Base-by-base conservation (phyloP, 805 yeast species). In the Scheffersomyces lignosus region DNA sequence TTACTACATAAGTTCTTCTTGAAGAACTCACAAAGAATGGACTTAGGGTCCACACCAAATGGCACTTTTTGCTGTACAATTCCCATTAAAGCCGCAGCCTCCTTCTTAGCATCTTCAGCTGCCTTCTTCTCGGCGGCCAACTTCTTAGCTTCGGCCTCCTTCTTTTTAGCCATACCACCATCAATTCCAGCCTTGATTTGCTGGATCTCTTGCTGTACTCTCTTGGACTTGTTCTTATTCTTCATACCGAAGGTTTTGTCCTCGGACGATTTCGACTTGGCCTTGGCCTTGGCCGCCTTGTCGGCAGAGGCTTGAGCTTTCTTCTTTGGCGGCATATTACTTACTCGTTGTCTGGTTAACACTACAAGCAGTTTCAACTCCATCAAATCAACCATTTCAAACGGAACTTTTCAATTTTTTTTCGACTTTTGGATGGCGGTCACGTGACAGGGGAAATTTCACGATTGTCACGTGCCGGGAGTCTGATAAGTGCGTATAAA, bases 1-100 rank as follows among this genome's bases (percentile, higher is more conserved):
- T 84, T 84, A 47, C 82, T 79, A 77, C 99, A 93, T 17, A 96
- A 88, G 28, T 76, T 74, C 48, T 83, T 79, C 65, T 83, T 93
- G 79, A 88, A 91, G 63, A 80, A 81, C 40, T 87, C 86, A 77
- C 99, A 93, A 15, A 93, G 64, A 24, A 93, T 84, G 1, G 96
- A 80, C 66, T 93, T 91, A 37, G 99, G 99, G 66, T 93, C 98
- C 41, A 89, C 97, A 36, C 99, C 99, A 55, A 91, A 89, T 28
- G 96, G 96, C 22, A 91, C 87, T 58, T 87, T 88, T 60, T 87
- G 97, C 31, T 70, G 73, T 37, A 78, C 83, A 34, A 87, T 71
- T 22, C 81, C 83, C 51, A 88, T 77, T 30, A 91, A 64, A 13
- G 84, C 83, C 10, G 87, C 83, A 4, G 96, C 95, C 55, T 91